Evolutionary conservation across 495 filamentous ascomycete genomes (phyloP).

Genomic region (Xylaria nigripes): DNA sequence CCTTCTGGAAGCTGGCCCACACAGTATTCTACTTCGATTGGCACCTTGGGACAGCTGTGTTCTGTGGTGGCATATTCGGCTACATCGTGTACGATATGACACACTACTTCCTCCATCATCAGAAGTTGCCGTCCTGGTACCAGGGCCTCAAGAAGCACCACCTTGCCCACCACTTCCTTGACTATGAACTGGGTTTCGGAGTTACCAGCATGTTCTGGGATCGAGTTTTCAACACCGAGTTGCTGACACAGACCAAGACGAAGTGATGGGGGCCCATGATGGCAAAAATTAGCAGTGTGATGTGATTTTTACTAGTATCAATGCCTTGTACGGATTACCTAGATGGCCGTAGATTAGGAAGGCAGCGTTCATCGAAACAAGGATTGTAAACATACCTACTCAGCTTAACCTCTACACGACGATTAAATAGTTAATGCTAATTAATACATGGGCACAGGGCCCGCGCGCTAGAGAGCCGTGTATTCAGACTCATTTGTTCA

Average conservation of each 20-base stretch:
- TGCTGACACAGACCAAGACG: conserved; percentile 51
- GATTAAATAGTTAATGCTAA: conserved; percentile 19
- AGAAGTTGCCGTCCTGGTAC: conserved; percentile 82
- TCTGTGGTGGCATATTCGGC: conserved; percentile 86
- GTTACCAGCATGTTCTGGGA: conserved; percentile 99
- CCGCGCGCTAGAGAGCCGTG: neutral
- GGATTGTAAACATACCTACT: conserved; percentile 13
- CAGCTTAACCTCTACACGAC: conserved; percentile 16
- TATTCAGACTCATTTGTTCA: too few species aligned
- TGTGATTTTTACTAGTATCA: neutral
- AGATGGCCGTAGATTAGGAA: neutral
- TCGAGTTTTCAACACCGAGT: conserved; percentile 77
- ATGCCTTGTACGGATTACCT: conserved; percentile 1
- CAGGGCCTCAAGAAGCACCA: conserved; percentile 92
- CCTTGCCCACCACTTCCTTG: conserved; percentile 90
- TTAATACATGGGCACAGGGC: neutral
- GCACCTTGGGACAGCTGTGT: conserved; percentile 67
- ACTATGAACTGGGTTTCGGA: conserved; percentile 96
- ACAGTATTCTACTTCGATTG: conserved; percentile 76
- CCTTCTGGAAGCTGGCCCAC: conserved; percentile 92
- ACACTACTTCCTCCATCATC: conserved; percentile 99
- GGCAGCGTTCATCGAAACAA: conserved; percentile 4
- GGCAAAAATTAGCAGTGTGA: neutral
- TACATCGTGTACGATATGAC: conserved; percentile 96
- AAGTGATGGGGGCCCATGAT: conserved; percentile 30